Evolutionary conservation across 768 basidiomycete species (phyloP).

Genomic region (Tremella fuciformis): DNA sequence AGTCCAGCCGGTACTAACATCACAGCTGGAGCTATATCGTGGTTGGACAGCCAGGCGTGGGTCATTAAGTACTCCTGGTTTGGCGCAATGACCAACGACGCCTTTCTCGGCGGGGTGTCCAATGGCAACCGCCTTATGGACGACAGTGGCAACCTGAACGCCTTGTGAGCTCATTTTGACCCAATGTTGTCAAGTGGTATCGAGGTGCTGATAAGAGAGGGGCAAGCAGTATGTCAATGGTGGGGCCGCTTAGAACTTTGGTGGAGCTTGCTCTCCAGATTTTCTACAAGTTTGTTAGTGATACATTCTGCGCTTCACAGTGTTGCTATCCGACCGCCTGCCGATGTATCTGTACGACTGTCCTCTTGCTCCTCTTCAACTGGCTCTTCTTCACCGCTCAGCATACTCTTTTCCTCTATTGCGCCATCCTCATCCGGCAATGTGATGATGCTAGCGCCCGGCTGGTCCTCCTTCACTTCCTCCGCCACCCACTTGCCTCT

Average conservation of each 20-base stretch:
- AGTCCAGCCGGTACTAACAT: neutral
- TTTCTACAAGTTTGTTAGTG: no score
- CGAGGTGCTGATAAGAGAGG: neutral
- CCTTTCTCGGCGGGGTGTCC: slow-evolving; percentile 14
- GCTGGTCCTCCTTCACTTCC: neutral
- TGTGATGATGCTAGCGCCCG: no score
- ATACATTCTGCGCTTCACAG: no score
- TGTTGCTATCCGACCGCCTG: no score
- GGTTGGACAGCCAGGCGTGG: slow-evolving; percentile 24
- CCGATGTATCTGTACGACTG: no score
- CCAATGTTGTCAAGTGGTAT: neutral
- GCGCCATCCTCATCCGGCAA: no score
- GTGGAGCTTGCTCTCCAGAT: neutral
- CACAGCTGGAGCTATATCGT: neutral
- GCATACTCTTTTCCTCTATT: no score
- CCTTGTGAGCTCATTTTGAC: neutral
- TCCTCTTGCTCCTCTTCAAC: no score
- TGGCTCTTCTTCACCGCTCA: no score
- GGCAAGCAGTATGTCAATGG: slow-evolving; percentile 7
- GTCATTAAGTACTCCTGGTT: slow-evolving; percentile 31
- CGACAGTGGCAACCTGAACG: slow-evolving; percentile 14
- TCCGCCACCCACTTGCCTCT: neutral
- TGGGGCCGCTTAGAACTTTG: neutral
- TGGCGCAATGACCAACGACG: slow-evolving; percentile 12
- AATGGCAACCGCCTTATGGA: slow-evolving; percentile 28